These are phyloP conservation scores for Coemansia sp. DNA, from an alignment of 192 early-diverging fungal species.

Conservation along the genomic window DNA sequence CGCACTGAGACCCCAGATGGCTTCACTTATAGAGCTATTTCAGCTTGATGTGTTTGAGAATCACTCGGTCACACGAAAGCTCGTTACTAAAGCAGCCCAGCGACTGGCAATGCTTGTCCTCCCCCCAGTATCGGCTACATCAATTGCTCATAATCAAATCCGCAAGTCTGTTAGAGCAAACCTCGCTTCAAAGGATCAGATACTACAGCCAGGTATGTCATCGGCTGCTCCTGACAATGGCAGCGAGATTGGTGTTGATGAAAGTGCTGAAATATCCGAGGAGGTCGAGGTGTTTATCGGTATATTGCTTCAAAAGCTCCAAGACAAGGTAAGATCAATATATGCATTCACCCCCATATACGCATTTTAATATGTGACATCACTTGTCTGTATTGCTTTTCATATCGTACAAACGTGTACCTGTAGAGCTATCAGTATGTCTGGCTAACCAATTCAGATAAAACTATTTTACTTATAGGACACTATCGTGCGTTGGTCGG, in stretches of 20 bases:
- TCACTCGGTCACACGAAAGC: constrained; percentile 76
- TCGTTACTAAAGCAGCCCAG: constrained; percentile 79
- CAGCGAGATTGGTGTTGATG: constrained; percentile 23
- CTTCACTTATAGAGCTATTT: constrained; percentile 32
- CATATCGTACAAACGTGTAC: too few relatives aligned
- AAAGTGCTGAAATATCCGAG: constrained; percentile 74
- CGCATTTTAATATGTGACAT: background rate
- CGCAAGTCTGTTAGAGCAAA: constrained; percentile 22
- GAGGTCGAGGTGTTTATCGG: constrained; percentile 81
- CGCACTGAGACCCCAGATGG: constrained; percentile 13
- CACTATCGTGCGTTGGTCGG: constrained; percentile 96
- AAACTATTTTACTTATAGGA: constrained; percentile 29
- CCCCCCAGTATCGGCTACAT: constrained; percentile 59
- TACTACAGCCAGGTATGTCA: background rate
- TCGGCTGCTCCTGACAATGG: background rate
- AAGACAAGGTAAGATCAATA: constrained; percentile 63
- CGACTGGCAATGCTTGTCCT: constrained; percentile 79
- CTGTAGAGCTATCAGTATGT: background rate
- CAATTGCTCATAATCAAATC: constrained; percentile 62
- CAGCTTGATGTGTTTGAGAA: constrained; percentile 54
- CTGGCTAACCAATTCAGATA: background rate
- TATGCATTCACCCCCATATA: constrained; percentile 4
- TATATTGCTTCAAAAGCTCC: constrained; percentile 75
- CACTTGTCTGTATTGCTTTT: constrained; percentile 1
- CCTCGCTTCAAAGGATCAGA: constrained; percentile 5